Percentiles rank a stretch among this genome's conserved stretches.
These are phyloP conservation scores for Aspergillus terreus DNA, from an alignment of 2,329 filamentous ascomycete species.

Conservation along the genomic window DNA sequence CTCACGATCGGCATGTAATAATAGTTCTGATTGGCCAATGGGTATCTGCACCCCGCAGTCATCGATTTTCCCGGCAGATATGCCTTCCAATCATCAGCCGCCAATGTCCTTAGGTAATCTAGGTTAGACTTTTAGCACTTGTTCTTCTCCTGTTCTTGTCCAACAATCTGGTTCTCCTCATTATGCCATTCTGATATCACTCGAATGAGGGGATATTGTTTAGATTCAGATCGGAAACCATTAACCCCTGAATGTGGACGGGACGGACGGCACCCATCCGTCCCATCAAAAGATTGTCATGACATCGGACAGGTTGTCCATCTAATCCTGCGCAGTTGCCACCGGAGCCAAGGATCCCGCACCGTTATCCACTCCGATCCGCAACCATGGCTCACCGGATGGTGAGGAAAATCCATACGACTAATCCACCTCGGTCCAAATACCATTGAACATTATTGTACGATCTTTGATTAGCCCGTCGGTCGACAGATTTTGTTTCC, in stretches of 20 bases:
- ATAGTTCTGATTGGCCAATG: conserved; percentile 13
- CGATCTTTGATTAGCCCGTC: not conserved
- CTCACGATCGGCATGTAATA: conserved; percentile 10
- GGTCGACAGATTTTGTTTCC: not conserved
- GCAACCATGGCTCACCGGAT: conserved; percentile 13
- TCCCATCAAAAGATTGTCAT: not conserved
- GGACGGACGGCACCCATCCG: not conserved
- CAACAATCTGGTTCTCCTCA: not conserved
- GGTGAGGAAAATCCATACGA: conserved; percentile 1
- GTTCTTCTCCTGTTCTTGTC: not conserved
- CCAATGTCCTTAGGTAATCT: not conserved
- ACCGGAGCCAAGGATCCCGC: conserved; percentile 10
- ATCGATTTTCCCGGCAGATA: conserved; percentile 1
- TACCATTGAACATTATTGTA: conserved; percentile 5
- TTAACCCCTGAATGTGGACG: not conserved
- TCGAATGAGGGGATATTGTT: too few species aligned
- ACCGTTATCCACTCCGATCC: conserved; percentile 6
- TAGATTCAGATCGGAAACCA: not conserved
- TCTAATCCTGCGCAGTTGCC: conserved; percentile 6
- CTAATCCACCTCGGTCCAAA: conserved; percentile 3
- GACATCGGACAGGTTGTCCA: not conserved
- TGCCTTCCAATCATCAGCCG: not conserved
- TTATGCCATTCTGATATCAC: conserved; percentile 1
- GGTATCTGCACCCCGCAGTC: conserved; percentile 14
- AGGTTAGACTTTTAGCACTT: too few species aligned